Percentiles rank a stretch among this genome's conserved stretches.
These are phyloP conservation scores for Apophysomyces ossiformis DNA, from an alignment of 371 early-diverging fungal genomes.

Conservation along the genomic window DNA sequence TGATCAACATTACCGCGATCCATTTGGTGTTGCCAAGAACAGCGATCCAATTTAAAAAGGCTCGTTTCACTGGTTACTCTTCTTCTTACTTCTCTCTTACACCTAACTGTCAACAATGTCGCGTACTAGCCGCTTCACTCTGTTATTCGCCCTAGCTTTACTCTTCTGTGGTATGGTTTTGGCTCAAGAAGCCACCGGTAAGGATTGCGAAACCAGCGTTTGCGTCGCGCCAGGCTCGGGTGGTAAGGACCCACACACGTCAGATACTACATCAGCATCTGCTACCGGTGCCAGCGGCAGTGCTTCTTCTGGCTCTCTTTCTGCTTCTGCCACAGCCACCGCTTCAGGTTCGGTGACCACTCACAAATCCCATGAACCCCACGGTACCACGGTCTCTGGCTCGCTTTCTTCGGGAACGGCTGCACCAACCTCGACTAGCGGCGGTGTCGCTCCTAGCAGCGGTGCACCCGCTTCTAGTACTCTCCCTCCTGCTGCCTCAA, in stretches of 20 bases:
- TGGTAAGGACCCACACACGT: neutral
- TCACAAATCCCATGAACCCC: no score
- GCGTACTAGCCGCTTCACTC: neutral
- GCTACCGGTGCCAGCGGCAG: neutral
- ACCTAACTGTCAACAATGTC: neutral
- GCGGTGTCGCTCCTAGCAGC: neutral
- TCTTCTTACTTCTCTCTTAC: neutral
- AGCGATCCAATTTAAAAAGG: neutral
- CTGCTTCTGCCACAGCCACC: neutral
- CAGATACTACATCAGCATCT: neutral
- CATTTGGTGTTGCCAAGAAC: neutral
- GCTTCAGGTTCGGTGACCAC: neutral
- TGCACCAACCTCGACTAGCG: neutral
- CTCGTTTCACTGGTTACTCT: neutral
- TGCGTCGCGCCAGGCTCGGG: neutral
- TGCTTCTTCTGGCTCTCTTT: neutral
- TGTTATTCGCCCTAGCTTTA: neutral
- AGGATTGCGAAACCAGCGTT: neutral
- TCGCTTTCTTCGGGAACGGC: neutral
- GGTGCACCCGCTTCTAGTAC: neutral
- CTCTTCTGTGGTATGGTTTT: neutral
- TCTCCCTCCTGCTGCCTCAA: neutral
- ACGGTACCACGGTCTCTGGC: no score
- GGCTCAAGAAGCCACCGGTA: neutral
- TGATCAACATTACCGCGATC: neutral